A percentile compares a stretch with the other conserved stretches of the same genome.
These are phyloP conservation scores for Sugiyamaella smithiae DNA, from an alignment of 805 yeast species.

Conservation along the genomic window DNA sequence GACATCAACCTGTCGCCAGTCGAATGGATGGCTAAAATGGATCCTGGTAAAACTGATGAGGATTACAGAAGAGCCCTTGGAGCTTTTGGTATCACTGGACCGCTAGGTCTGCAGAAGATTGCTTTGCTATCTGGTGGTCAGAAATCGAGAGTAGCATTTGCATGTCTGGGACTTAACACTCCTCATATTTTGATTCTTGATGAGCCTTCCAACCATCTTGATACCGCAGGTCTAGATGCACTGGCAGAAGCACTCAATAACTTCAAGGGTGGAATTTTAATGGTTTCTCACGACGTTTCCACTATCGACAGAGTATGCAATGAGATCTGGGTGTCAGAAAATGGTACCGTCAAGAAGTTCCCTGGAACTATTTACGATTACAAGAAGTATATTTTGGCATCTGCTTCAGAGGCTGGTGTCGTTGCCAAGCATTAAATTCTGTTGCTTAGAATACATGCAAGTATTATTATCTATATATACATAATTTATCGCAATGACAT, in stretches of 20 bases:
- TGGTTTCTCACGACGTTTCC: slow-evolving; percentile 97
- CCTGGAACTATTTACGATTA: slow-evolving; percentile 82
- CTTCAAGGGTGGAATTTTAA: slow-evolving; percentile 92
- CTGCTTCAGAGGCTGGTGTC: slow-evolving; percentile 83
- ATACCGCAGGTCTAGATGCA: slow-evolving; percentile 97
- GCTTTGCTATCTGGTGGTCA: slow-evolving; percentile 94
- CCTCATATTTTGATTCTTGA: slow-evolving; percentile 92
- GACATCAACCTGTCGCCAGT: slow-evolving; percentile 83
- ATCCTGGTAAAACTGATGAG: slow-evolving; percentile 93
- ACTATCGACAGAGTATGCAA: slow-evolving; percentile 86
- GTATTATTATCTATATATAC: slow-evolving; percentile 10
- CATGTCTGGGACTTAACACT: slow-evolving; percentile 82
- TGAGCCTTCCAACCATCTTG: slow-evolving; percentile 98
- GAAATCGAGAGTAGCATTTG: slow-evolving; percentile 96
- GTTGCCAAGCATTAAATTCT: slow-evolving; percentile 68
- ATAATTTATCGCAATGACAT: slow-evolving; percentile 37
- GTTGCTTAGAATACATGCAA: neutral
- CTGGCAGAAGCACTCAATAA: slow-evolving; percentile 81
- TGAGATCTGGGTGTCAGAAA: slow-evolving; percentile 94
- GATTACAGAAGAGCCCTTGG: slow-evolving; percentile 97
- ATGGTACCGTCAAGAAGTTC: slow-evolving; percentile 73
- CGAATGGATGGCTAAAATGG: slow-evolving; percentile 85
- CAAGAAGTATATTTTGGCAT: slow-evolving; percentile 77
- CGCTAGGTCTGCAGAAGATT: slow-evolving; percentile 89
- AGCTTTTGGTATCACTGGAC: slow-evolving; percentile 94